Percentiles rank a stretch among this genome's conserved stretches.
These are phyloP conservation scores for Usnea hakonensis DNA, from an alignment of 495 filamentous ascomycete species.

Conservation along the genomic window DNA sequence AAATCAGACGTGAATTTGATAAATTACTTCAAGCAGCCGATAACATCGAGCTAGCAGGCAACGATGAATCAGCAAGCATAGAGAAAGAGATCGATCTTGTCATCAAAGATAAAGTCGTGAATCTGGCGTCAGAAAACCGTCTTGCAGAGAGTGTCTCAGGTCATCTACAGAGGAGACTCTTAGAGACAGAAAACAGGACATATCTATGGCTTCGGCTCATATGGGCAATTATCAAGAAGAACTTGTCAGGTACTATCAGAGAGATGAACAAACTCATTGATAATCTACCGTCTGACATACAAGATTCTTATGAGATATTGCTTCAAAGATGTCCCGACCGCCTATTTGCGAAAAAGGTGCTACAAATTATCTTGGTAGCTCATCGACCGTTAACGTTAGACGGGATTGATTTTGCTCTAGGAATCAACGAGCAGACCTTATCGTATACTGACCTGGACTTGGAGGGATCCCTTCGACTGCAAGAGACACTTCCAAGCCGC, in stretches of 20 bases:
- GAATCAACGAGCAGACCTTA: conserved; percentile 19
- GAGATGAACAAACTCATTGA: conserved; percentile 25
- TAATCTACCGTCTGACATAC: conserved; percentile 25
- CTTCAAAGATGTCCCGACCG: conserved; percentile 23
- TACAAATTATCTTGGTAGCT: conserved; percentile 34
- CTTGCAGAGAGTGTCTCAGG: not conserved
- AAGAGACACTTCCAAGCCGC: conserved; percentile 21
- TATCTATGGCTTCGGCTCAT: conserved; percentile 42
- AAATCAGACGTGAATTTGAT: conserved; percentile 28
- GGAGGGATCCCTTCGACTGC: conserved; percentile 23
- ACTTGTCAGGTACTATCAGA: conserved; percentile 13
- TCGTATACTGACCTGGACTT: conserved; percentile 25
- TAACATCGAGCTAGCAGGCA: conserved; percentile 26
- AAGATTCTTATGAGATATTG: conserved; percentile 32
- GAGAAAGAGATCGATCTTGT: conserved; percentile 33
- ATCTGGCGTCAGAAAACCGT: not conserved
- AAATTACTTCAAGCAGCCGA: conserved; percentile 20
- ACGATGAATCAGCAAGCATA: conserved; percentile 32
- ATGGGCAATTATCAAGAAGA: conserved; percentile 28
- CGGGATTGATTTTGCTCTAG: conserved; percentile 36
- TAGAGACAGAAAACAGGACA: conserved; percentile 35
- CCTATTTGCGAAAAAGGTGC: conserved; percentile 22
- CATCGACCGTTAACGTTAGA: conserved; percentile 28
- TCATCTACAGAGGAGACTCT: conserved; percentile 18
- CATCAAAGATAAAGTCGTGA: conserved; percentile 25